Base-by-base conservation (phyloP, 768 basidiomycete genomes). In the Termitomyces sp. region DNA sequence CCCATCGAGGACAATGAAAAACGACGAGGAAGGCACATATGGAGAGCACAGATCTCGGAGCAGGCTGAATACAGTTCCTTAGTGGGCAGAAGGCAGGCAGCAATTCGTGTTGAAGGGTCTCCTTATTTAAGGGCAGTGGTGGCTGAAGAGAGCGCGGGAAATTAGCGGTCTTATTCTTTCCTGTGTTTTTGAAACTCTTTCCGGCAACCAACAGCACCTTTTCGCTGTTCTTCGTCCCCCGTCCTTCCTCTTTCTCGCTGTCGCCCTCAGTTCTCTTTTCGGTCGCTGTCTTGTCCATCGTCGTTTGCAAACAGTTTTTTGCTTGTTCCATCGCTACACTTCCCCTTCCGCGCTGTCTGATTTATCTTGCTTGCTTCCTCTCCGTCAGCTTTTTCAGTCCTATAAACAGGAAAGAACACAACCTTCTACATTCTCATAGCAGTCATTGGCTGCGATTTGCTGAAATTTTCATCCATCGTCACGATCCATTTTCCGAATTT, bases 251-350 rank as follows among this genome's bases (percentile, higher is more conserved):
- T 55, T 58, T 58, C 56, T 72, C 68, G 72, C 72, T 75, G 65
- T 76, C 72, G 64, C 69, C 71, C 65, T 64, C 63, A 62, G 64
- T 71, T 69, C 58, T 71, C 62, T 68, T 57, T 68, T 68, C 64
- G 55, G 63, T 75, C 70, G 72, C 72, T 75, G 71, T 74, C 72
- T 68, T 64, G 71, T 74, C 68, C 59, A 60, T 73, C 71, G 66
- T 73, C 67, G 69, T 70, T 75, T 69, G 72, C 70, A 74, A 62
- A 54, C 67, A 68, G 67, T 72, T 72, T 54, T 69, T 71, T 64
- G 69, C 68, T 75, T 72, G 66, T 60, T 62, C 51, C 62, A 59
- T 67, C 66, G 62, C 64, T 67, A 60, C 57, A 58, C 54, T 50
- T 60, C 59, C 60, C 55, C 27, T 57, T 58, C 53, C 51, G 64